Conservation (phyloP, 2,329 filamentous ascomycete species). For the Calonectria ilicicola region DNA sequence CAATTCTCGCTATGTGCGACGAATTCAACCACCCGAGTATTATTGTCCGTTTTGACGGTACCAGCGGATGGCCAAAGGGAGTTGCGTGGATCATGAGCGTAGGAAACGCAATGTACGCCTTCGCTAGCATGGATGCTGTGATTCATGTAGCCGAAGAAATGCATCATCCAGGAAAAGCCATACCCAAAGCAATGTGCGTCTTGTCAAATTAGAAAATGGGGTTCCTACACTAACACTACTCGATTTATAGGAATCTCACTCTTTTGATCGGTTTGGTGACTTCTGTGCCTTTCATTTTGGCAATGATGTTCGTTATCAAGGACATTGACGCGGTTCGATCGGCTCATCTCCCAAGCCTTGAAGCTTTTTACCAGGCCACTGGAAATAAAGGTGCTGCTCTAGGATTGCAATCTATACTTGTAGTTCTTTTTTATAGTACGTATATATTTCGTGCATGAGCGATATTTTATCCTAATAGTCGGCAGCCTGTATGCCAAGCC, state of each 20-base stretch:
- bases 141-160: slow-evolving; percentile 32
- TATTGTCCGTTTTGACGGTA: slow-evolving; percentile 17
- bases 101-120: slow-evolving; percentile 34
- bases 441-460: too few relatives aligned
- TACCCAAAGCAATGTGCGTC: slow-evolving; percentile 24
- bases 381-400: background rate
- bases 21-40: slow-evolving; percentile 21
- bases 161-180: slow-evolving; percentile 22
- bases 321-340: slow-evolving; percentile 43
- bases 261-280: slow-evolving; percentile 43
- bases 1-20: slow-evolving; percentile 24
- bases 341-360: slow-evolving; percentile 31
- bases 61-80: slow-evolving; percentile 29
- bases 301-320: slow-evolving; percentile 40
- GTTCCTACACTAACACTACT: background rate
- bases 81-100: slow-evolving; percentile 32
- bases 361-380: slow-evolving; percentile 34
- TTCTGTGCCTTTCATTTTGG: slow-evolving; percentile 42
- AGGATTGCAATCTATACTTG: background rate
- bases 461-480: too few relatives aligned
- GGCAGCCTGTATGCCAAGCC: slow-evolving; percentile 39
- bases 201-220: background rate
- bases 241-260: slow-evolving; percentile 15
- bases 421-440: slow-evolving; percentile 12
- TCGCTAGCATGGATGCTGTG: slow-evolving; percentile 28